These are phyloP conservation scores for Papiliotrema terrestris DNA, from an alignment of 1,284 basidiomycete genomes.

Conservation along the genomic window DNA sequence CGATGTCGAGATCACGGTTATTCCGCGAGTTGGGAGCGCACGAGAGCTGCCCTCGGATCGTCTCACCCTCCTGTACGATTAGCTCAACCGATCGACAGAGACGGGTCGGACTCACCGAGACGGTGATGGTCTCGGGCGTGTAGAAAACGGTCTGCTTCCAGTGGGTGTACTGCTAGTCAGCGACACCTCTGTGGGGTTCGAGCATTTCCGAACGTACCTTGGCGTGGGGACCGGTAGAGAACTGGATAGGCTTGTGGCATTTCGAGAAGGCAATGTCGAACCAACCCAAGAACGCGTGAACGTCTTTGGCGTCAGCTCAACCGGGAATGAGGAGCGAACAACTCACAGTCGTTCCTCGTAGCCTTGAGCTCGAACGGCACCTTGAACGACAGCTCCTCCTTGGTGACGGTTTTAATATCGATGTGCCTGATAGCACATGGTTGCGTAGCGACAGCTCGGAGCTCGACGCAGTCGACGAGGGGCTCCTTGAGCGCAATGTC, in stretches of 20 bases:
- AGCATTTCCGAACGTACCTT: conserved; percentile 51
- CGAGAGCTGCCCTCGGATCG: conserved; percentile 64
- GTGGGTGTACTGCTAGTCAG: conserved; percentile 68
- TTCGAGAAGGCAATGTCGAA: conserved; percentile 96
- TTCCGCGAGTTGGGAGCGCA: conserved; percentile 86
- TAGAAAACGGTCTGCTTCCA: conserved; percentile 99
- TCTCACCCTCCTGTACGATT: conserved; percentile 57
- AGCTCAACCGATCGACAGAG: not conserved
- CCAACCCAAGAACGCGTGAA: conserved; percentile 99
- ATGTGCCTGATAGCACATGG: conserved; percentile 88
- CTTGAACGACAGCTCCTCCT: conserved; percentile 88
- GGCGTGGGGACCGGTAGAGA: conserved; percentile 92
- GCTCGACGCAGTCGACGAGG: conserved; percentile 94
- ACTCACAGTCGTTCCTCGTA: conserved; percentile 86
- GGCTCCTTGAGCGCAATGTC: conserved; percentile 96
- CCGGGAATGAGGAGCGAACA: not conserved
- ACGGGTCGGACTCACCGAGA: conserved; percentile 44
- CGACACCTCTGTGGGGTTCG: not conserved
- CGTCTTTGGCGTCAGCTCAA: conserved; percentile 57
- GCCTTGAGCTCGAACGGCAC: conserved; percentile 76
- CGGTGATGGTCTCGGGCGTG: conserved; percentile 65
- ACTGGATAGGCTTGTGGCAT: conserved; percentile 93
- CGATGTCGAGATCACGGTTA: conserved; percentile 88
- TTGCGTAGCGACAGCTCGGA: conserved; percentile 86
- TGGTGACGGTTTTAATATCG: conserved; percentile 85